Evolutionary conservation across 2,329 filamentous ascomycete species (phyloP), one percentile per base, ranked within the genome.

Genomic region (Byssothecium circinans): DNA sequence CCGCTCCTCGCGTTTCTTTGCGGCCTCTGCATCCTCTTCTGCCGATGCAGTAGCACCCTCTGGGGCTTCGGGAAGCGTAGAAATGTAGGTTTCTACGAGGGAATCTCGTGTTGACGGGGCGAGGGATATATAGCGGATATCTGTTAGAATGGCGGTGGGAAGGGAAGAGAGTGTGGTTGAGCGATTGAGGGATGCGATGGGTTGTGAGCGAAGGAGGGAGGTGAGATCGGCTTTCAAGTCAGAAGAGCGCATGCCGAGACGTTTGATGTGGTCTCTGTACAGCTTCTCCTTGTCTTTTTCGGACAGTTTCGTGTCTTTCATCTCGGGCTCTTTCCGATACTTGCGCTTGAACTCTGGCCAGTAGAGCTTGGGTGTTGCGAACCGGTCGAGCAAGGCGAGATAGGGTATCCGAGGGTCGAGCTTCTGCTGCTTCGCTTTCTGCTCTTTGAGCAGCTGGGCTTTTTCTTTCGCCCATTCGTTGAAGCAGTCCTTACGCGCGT

Each of bases 301-400:
- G 17, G 68, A 57, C 3, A 78, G 56, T 49, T 76, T 75, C 14
- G 82, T 76, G 49, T 92, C 87, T 51, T 86, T 87, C 87, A 99
- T 91, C 43, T 85, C 81, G 0, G 81, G 71, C 54, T 95, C 91
- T 56, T 87, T 91, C 56, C 87, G 87, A 72, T 84, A 94, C 67
- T 96, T 99, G 27, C 94, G 81, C 61, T 89, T 90, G 73, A 99
- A 99, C 68, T 99, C 94, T 0, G 89, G 87, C 94, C 94, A 99
- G 77, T 95, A 99, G 1, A 99, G 79, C 73, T 96, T 97, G 0
- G 89, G 87, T 0, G 86, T 94, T 0, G 91, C 92, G 57, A 90
- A 82, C 40, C 86, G 82, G 54, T 92, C 84, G 23, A 99, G 76
- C 54, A 99, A 87, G 0, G 82, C 81, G 50, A 97, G 75, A 68